Evolutionary conservation across 2,329 filamentous ascomycete species (phyloP).

Genomic region (Trichoderma polysporum): DNA sequence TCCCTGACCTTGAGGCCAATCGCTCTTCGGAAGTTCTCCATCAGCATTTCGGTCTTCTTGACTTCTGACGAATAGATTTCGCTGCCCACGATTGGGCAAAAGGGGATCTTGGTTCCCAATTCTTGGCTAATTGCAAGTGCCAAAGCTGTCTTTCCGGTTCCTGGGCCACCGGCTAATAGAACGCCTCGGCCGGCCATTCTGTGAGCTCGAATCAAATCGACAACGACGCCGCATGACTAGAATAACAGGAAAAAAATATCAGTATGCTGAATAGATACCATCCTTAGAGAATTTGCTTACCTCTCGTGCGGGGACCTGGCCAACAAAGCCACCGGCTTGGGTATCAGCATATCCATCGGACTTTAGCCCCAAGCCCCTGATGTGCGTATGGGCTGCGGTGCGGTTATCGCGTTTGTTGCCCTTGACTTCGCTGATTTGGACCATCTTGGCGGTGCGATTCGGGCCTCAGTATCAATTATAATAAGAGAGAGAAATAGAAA

Average conservation of each 20-base stretch:
- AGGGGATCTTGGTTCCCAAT: conserved; percentile 95
- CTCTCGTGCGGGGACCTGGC: conserved; percentile 84
- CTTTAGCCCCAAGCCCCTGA: conserved; percentile 88
- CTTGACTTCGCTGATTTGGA: conserved; percentile 92
- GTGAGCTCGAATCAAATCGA: conserved; percentile 92
- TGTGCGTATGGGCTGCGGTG: conserved; percentile 95
- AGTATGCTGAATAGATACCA: neutral
- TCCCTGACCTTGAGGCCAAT: conserved; percentile 97
- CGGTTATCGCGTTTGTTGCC: conserved; percentile 92
- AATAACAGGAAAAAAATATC: neutral
- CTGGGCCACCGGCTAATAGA: conserved; percentile 87
- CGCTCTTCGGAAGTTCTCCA: conserved; percentile 98
- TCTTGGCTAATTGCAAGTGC: conserved; percentile 96
- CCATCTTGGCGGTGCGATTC: conserved; percentile 56
- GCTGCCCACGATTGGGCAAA: conserved; percentile 96
- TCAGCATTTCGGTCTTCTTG: conserved; percentile 98
- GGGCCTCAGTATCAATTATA: neutral
- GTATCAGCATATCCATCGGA: conserved; percentile 82
- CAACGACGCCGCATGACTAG: conserved; percentile 89
- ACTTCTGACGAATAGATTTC: conserved; percentile 98
- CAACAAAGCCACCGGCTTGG: conserved; percentile 80
- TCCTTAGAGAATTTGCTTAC: conserved; percentile 46
- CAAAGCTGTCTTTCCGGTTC: conserved; percentile 95
- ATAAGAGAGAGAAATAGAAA: neutral
- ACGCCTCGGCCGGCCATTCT: conserved; percentile 98